Conservation (phyloP, 345 rosid genomes). For the Crucihimalaya himalaica region DNA sequence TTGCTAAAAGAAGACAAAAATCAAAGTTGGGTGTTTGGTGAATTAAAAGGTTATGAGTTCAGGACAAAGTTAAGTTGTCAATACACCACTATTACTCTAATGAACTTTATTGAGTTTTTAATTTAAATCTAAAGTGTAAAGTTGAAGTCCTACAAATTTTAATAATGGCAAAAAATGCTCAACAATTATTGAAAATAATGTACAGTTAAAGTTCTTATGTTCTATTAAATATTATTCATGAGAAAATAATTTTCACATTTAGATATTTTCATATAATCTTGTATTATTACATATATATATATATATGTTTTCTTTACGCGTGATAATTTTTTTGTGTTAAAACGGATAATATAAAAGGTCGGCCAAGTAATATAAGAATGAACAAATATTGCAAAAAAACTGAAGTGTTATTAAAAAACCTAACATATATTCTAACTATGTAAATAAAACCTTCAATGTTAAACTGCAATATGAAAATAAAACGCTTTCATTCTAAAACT, state of each 20-base stretch:
- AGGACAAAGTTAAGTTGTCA: constrained; percentile 23
- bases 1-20: constrained; percentile 26
- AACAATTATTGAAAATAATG: not conserved
- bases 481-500: too few species aligned
- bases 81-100: constrained; percentile 2
- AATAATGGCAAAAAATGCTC: not conserved
- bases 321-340: too few species aligned
- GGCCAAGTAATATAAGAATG: not conserved
- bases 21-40: constrained; percentile 33
- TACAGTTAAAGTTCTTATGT: not conserved
- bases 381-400: too few species aligned
- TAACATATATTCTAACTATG: too few species aligned
- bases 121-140: not conserved
- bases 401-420: too few species aligned
- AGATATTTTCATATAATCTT: not conserved
- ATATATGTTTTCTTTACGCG: too few species aligned
- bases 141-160: not conserved
- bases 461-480: too few species aligned
- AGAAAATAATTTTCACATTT: not conserved
- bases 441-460: too few species aligned
- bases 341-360: too few species aligned
- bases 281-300: too few species aligned
- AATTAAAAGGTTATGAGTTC: constrained; percentile 24
- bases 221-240: not conserved
- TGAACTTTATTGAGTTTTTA: not conserved